A percentile compares a stretch with the other conserved stretches of the same genome.
Conservation (phyloP, 2,329 filamentous ascomycete genomes). For the Dothideomycetidae sp. region DNA sequence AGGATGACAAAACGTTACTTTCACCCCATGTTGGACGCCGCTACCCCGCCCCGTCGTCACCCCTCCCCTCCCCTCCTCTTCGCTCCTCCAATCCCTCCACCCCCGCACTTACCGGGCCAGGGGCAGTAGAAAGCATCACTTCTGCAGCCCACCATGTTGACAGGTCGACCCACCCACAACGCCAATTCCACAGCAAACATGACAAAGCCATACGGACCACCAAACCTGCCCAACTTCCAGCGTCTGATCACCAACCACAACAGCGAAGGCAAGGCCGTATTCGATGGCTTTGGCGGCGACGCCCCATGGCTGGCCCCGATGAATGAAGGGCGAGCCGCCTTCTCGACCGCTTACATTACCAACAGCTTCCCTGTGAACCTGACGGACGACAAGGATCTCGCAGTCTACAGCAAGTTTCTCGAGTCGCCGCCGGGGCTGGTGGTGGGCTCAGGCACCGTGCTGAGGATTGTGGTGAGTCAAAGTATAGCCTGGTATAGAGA, state of each 20-base stretch:
- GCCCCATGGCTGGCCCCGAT: slow-evolving; percentile 21
- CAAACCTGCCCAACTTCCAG: slow-evolving; percentile 12
- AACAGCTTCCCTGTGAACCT: slow-evolving; percentile 20
- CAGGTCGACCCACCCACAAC: too few relatives aligned
- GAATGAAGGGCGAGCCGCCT: not conserved
- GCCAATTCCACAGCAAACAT: too few relatives aligned
- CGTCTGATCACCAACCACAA: slow-evolving; percentile 28
- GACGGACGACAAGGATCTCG: slow-evolving; percentile 22
- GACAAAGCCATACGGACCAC: not conserved
- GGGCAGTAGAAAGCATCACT: too few relatives aligned
- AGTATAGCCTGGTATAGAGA: too few relatives aligned
- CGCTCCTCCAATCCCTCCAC: too few relatives aligned
- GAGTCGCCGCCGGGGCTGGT: slow-evolving; percentile 23
- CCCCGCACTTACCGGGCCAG: too few relatives aligned
- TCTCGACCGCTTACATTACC: slow-evolving; percentile 12
- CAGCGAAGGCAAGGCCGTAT: slow-evolving; percentile 23
- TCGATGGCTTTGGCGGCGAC: slow-evolving; percentile 18
- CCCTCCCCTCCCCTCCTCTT: too few relatives aligned
- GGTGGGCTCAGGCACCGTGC: slow-evolving; percentile 20
- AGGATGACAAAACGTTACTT: too few relatives aligned
- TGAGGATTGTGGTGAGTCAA: slow-evolving; percentile 22
- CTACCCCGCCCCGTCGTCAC: too few relatives aligned
- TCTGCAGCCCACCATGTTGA: too few relatives aligned
- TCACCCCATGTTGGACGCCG: too few relatives aligned
- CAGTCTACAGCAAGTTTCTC: slow-evolving; percentile 22